A percentile compares a stretch with the other conserved stretches of the same genome.
phyloP scores from a whole-genome alignment of 2,329 filamentous ascomycete species.

The Lachnum nothofagi region DNA sequence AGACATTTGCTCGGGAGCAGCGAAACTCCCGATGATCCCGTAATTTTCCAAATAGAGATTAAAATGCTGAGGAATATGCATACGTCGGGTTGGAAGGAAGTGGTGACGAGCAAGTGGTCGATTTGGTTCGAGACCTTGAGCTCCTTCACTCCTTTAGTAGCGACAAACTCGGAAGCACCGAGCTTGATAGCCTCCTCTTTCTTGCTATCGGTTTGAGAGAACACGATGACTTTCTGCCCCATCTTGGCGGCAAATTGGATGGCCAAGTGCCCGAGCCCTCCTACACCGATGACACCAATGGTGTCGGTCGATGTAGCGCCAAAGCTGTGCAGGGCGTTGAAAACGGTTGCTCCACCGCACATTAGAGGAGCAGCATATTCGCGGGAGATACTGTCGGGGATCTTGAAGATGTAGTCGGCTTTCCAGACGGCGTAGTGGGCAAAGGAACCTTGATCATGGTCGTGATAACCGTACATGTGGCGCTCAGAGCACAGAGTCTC shows the following conservation, averaged over 20 bases:
- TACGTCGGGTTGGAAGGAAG: constrained; percentile 44
- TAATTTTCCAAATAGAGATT: no score
- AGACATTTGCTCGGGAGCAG: no score
- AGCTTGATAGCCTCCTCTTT: constrained; percentile 55
- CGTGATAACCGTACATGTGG: constrained; percentile 38
- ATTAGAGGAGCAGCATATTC: constrained; percentile 42
- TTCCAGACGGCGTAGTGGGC: constrained; percentile 37
- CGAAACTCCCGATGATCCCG: no score
- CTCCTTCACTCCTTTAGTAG: constrained; percentile 20
- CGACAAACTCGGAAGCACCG: constrained; percentile 56
- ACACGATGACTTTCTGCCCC: constrained; percentile 56
- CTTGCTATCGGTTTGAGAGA: constrained; percentile 57
- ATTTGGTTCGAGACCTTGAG: constrained; percentile 24
- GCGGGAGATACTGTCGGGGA: constrained; percentile 37
- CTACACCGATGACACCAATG: constrained; percentile 47
- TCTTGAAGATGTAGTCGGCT: constrained; percentile 36
- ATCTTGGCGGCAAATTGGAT: constrained; percentile 60
- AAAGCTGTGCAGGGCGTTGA: constrained; percentile 34
- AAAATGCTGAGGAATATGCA: no score
- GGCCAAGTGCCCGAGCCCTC: constrained; percentile 58
- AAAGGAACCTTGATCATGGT: constrained; percentile 46
- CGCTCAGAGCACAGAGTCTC: constrained; percentile 41
- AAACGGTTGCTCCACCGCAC: constrained; percentile 44
- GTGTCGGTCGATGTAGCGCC: constrained; percentile 31
- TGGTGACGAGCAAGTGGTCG: constrained; percentile 31